These are phyloP conservation scores for Botrytis squamosa DNA, from an alignment of 2,329 filamentous ascomycete species.

Conservation along the genomic window DNA sequence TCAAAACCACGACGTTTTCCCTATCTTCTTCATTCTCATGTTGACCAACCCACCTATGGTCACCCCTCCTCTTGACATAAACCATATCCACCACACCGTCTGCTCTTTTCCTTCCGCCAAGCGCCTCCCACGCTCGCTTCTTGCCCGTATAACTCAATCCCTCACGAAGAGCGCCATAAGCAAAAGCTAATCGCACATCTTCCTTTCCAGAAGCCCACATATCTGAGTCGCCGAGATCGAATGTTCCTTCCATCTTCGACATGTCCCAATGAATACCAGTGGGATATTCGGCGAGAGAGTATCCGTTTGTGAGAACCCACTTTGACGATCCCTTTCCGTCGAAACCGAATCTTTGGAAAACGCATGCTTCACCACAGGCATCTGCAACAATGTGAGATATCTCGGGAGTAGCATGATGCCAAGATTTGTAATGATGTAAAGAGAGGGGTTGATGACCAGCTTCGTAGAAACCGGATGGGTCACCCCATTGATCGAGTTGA, in stretches of 20 bases:
- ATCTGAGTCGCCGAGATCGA: conserved; percentile 28
- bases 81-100: conserved; percentile 54
- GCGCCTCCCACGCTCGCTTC: conserved; percentile 54
- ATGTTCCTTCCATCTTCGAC: conserved; percentile 36
- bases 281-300: conserved; percentile 35
- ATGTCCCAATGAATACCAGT: conserved; percentile 38
- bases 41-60: conserved; percentile 50
- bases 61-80: conserved; percentile 52
- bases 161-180: conserved; percentile 50
- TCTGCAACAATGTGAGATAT: conserved; percentile 34
- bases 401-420: conserved; percentile 33
- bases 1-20: conserved; percentile 35
- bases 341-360: conserved; percentile 38
- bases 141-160: conserved; percentile 48
- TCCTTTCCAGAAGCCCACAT: conserved; percentile 35
- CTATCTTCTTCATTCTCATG: conserved; percentile 27
- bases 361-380: conserved; percentile 39
- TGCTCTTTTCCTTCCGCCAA: conserved; percentile 49
- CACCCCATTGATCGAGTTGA: conserved; percentile 38
- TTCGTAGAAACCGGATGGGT: conserved; percentile 39
- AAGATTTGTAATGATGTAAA: conserved; percentile 39
- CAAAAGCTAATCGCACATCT: conserved; percentile 40
- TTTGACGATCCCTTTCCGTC: conserved; percentile 27
- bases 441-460: conserved; percentile 33
- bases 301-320: conserved; percentile 37